Evolutionary conservation across 2,329 filamentous ascomycete genomes (phyloP).

Genomic region (Diaporthe destruens): DNA sequence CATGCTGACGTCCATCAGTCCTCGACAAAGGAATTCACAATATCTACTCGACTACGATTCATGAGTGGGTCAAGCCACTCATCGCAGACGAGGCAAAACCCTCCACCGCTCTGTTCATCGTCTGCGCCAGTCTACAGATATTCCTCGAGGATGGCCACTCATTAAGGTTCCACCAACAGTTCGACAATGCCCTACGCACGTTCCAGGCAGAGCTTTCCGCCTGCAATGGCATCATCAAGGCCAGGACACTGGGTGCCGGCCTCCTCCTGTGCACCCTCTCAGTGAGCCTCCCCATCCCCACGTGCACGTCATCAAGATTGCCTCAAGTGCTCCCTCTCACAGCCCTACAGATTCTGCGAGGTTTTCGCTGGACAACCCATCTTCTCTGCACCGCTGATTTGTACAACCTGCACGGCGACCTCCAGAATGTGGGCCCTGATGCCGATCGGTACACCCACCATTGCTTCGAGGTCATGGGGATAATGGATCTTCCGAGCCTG

Average conservation of each 20-base stretch:
- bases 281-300: not conserved
- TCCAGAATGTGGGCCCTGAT: slow-evolving; percentile 9
- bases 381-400: slow-evolving; percentile 14
- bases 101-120: slow-evolving; percentile 10
- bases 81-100: slow-evolving; percentile 22
- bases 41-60: not conserved
- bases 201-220: slow-evolving; percentile 7
- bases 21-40: slow-evolving; percentile 13
- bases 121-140: slow-evolving; percentile 20
- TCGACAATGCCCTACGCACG: slow-evolving; percentile 2
- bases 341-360: not conserved
- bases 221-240: slow-evolving; percentile 2
- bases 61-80: slow-evolving; percentile 27
- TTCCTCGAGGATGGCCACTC: slow-evolving; percentile 10
- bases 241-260: slow-evolving; percentile 13
- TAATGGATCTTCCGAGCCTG: slow-evolving; percentile 19
- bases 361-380: slow-evolving; percentile 13
- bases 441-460: slow-evolving; percentile 20
- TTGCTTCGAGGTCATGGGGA: slow-evolving; percentile 20
- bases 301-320: too few relatives aligned
- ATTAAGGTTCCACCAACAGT: slow-evolving; percentile 18
- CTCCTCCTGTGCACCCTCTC: slow-evolving; percentile 19
- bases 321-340: not conserved
- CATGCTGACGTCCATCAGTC: not conserved
- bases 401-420: slow-evolving; percentile 23